Conservation (phyloP, 768 basidiomycete genomes). For the Porphyrellus cyaneotinctus region DNA sequence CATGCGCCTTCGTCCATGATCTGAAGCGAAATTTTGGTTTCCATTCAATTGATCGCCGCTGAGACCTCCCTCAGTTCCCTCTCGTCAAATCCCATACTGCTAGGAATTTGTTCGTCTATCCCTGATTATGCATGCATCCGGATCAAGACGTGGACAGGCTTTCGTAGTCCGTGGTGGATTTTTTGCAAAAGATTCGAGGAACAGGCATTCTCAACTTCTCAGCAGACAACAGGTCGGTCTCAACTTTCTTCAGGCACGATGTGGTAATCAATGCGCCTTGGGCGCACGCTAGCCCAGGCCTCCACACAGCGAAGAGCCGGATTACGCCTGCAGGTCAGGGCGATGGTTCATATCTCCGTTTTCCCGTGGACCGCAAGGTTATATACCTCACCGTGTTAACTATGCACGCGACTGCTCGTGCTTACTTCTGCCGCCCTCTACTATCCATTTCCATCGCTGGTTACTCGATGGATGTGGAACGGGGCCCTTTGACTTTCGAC, state of each 20-base stretch:
- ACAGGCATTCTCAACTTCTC: background rate
- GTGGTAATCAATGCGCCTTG: background rate
- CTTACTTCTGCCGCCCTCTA: background rate
- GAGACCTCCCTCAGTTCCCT: background rate
- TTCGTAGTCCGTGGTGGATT: background rate
- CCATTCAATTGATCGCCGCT: background rate
- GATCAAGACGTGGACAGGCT: background rate
- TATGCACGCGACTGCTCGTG: background rate
- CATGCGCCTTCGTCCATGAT: too few species aligned
- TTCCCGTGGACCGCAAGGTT: conserved; percentile 1
- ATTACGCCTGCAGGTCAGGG: conserved; percentile 8
- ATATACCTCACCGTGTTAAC: conserved; percentile 11
- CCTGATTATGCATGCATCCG: background rate
- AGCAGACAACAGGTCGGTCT: background rate
- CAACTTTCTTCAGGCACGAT: background rate
- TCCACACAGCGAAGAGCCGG: background rate
- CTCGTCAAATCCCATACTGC: background rate
- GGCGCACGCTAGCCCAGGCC: background rate
- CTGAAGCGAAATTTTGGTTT: too few species aligned
- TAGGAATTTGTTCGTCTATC: background rate
- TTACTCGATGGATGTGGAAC: conserved; percentile 17
- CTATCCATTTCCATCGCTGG: conserved; percentile 2
- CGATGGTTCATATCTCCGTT: conserved; percentile 13
- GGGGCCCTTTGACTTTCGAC: background rate
- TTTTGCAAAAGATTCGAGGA: background rate